A percentile compares a stretch with the other conserved stretches of the same genome.
Conservation (phyloP, 2,329 filamentous ascomycete genomes). For the Diplodia corticola region DNA sequence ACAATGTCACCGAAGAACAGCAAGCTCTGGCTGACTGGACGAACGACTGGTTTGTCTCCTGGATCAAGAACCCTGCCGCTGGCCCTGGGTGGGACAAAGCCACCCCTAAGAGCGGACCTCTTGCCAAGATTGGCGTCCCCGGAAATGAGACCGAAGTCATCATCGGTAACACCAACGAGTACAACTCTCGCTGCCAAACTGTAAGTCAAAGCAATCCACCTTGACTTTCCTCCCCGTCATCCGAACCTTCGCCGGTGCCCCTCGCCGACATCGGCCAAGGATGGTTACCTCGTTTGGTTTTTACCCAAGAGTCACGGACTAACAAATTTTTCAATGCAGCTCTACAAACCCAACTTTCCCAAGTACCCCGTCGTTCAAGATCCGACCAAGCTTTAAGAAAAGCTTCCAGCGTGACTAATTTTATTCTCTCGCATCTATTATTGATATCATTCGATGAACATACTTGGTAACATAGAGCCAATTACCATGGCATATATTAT, state of each 20-base stretch:
- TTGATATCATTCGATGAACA: not conserved
- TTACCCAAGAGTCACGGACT: not conserved
- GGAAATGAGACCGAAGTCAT: slow-evolving; percentile 37
- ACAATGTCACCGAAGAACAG: slow-evolving; percentile 39
- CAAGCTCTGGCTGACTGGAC: slow-evolving; percentile 47
- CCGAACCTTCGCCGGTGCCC: not conserved
- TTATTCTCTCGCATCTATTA: not conserved
- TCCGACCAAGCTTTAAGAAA: slow-evolving; percentile 8
- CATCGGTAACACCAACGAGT: slow-evolving; percentile 34
- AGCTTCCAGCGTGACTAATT: not conserved
- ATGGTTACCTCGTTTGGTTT: not conserved
- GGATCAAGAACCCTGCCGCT: slow-evolving; percentile 47
- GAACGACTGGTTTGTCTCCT: slow-evolving; percentile 47
- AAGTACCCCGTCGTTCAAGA: slow-evolving; percentile 30
- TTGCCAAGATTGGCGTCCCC: slow-evolving; percentile 40
- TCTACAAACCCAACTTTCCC: slow-evolving; percentile 30
- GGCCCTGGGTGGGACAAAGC: slow-evolving; percentile 46
- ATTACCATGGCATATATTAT: not conserved
- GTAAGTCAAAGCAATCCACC: slow-evolving; percentile 27
- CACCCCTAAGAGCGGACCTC: slow-evolving; percentile 32
- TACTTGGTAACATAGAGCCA: not conserved
- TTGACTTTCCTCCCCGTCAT: not conserved
- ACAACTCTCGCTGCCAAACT: slow-evolving; percentile 38
- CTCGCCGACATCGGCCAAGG: not conserved
- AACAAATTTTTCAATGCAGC: slow-evolving; percentile 9